Conservation (phyloP, 768 basidiomycete genomes). For the Strobilomyces dryophilus region DNA sequence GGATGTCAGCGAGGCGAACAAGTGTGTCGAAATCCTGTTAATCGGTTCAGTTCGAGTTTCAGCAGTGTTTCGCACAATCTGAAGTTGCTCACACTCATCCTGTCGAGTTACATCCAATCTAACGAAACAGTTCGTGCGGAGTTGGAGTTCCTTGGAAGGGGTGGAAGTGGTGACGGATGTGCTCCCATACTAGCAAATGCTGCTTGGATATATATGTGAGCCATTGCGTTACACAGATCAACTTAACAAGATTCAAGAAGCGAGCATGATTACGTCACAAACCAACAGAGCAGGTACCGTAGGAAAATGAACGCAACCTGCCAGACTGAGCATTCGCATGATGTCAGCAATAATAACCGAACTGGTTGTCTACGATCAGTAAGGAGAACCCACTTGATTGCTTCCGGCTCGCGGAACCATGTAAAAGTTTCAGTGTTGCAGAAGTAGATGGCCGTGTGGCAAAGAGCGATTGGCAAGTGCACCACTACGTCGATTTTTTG, state of each 20-base stretch:
- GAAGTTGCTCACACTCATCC: slow-evolving; percentile 18
- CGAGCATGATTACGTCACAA: slow-evolving; percentile 11
- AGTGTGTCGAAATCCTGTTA: slow-evolving; percentile 22
- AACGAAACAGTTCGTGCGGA: background rate
- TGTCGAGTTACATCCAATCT: background rate
- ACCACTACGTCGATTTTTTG: too few relatives aligned
- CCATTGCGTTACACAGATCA: slow-evolving; percentile 4
- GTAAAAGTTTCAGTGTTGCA: background rate
- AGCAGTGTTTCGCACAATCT: background rate
- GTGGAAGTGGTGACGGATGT: slow-evolving; percentile 1
- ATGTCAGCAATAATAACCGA: background rate
- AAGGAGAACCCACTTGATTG: background rate
- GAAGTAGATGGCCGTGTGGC: too few relatives aligned
- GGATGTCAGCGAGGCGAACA: slow-evolving; percentile 21
- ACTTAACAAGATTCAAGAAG: background rate
- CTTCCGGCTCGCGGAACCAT: background rate
- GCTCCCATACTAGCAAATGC: background rate
- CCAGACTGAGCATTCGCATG: background rate
- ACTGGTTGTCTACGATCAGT: background rate
- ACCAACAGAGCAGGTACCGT: slow-evolving; percentile 2
- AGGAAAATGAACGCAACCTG: slow-evolving; percentile 1
- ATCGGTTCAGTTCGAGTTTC: background rate
- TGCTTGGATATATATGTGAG: slow-evolving; percentile 14
- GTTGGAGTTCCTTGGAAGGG: background rate
- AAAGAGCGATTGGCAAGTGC: too few relatives aligned